Percentiles rank a stretch among this genome's conserved stretches.
Conservation (phyloP, 345 rosid genomes). For the Angophora floribunda region DNA sequence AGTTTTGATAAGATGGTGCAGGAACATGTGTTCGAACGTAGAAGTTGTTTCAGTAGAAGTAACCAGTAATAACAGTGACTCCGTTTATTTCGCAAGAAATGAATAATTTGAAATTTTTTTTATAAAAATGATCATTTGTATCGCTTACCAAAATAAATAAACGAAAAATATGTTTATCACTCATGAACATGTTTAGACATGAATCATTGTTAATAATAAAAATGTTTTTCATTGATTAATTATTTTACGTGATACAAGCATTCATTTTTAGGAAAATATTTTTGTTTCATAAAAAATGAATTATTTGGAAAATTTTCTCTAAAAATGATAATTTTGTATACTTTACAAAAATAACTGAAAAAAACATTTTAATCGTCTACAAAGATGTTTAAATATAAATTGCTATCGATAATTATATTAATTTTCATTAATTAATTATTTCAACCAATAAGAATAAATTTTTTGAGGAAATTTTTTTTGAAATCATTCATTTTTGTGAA, state of each 20-base stretch:
- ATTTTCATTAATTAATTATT: no score
- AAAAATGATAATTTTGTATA: fast-evolving
- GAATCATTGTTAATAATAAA: no score
- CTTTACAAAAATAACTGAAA: neutral
- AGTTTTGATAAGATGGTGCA: no score
- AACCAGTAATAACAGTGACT: fast-evolving
- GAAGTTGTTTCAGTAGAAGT: neutral
- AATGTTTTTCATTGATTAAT: fast-evolving
- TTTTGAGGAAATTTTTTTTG: no score
- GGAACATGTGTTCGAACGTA: neutral
- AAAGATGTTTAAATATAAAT: neutral
- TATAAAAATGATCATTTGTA: fast-evolving
- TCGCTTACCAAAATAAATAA: fast-evolving
- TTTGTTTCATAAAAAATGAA: no score
- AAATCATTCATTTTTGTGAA: no score
- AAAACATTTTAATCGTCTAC: neutral
- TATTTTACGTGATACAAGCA: no score
- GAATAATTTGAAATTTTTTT: fast-evolving
- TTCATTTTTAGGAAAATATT: no score
- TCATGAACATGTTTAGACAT: no score
- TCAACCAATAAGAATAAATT: fast-evolving
- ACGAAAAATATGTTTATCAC: fast-evolving
- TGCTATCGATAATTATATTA: no score
- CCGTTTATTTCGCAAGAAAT: fast-evolving
- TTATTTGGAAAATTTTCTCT: neutral